Base-by-base conservation (phyloP, 2,329 filamentous ascomycete genomes). In the Fusarium domesticum region DNA sequence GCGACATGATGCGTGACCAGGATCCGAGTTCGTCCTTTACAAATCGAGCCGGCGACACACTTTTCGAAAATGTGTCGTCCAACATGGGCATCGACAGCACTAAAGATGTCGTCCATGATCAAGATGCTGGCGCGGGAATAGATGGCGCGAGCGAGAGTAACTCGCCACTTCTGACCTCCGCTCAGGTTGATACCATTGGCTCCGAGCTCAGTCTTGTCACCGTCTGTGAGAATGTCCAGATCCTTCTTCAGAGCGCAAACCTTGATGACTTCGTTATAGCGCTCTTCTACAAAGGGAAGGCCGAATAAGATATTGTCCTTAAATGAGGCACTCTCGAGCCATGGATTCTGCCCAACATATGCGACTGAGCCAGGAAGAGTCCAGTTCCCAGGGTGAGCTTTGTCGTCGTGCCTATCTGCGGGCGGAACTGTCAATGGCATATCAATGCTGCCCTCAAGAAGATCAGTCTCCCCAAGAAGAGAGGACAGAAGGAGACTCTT, bases 171-270 rank as follows among this genome's bases (percentile, higher is more conserved):
- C 65, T 95, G 89, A 0, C 89, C 89, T 50, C 89, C 89, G 49
- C 84, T 89, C 6, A 95, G 71, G 55, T 92, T 91, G 56, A 93
- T 87, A 6, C 89, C 89, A 50, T 92, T 91, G 3, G 87, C 85
- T 10, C 89, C 89, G 40, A 95, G 87, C 58, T 91, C 86, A 0
- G 89, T 95, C 36, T 79, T 68, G 56, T 93, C 87, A 4, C 88
- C 88, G 59, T 92, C 85, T 0, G 79, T 70, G 14, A 95, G 74
- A 71, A 89, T 88, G 14, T 84, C 78, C 23, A 95, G 70, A 56
- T 95, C 89, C 59, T 88, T 88, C 39, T 77, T 76, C 34, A 95
- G 63, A 1, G 87, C 87, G 48, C 87, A 93, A 2, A 84, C 85
- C 28, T 81, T 75, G 6, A 91, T 65, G 0, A 89, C 87, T 55